These are phyloP conservation scores for Cyclaneusma minus DNA, from an alignment of 2,329 filamentous ascomycete species.

Conservation along the genomic window DNA sequence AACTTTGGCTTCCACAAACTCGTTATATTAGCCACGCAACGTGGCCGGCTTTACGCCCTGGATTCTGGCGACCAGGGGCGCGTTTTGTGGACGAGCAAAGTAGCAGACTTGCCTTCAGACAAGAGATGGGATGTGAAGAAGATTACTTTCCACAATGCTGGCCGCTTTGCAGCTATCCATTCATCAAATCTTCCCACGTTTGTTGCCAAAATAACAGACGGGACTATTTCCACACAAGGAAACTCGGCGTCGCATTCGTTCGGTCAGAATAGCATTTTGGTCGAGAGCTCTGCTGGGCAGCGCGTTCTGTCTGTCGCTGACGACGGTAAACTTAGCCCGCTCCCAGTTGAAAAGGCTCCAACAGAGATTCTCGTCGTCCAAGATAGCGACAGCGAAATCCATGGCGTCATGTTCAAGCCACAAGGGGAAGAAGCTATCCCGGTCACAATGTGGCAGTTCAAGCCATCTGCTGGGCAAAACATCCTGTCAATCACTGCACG, in stretches of 20 bases:
- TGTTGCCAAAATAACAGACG: conserved; percentile 29
- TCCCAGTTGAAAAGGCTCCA: conserved; percentile 30
- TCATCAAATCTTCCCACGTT: too few relatives aligned
- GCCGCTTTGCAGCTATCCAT: conserved; percentile 24
- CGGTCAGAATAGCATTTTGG: conserved; percentile 31
- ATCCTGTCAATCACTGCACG: conserved; percentile 54
- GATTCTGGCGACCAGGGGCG: conserved; percentile 60
- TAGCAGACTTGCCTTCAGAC: conserved; percentile 37
- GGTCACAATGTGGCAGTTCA: conserved; percentile 57
- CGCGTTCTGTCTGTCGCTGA: conserved; percentile 37
- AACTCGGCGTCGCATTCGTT: conserved; percentile 22
- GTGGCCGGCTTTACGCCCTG: conserved; percentile 66
- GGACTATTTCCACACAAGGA: conserved; percentile 27
- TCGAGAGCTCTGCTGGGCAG: conserved; percentile 34
- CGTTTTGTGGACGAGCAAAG: conserved; percentile 60
- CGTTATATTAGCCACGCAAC: conserved; percentile 63
- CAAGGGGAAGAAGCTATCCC: conserved; percentile 25
- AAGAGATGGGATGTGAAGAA: conserved; percentile 51
- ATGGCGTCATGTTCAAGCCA: conserved; percentile 35
- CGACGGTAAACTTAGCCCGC: conserved; percentile 30
- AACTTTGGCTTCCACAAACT: conserved; percentile 83
- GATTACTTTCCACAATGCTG: conserved; percentile 43
- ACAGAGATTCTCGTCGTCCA: conserved; percentile 39
- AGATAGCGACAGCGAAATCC: conserved; percentile 30
- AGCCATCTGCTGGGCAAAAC: conserved; percentile 46